Evolutionary conservation across 306 rosid species (phyloP).

Genomic region (Quercus ilex): DNA sequence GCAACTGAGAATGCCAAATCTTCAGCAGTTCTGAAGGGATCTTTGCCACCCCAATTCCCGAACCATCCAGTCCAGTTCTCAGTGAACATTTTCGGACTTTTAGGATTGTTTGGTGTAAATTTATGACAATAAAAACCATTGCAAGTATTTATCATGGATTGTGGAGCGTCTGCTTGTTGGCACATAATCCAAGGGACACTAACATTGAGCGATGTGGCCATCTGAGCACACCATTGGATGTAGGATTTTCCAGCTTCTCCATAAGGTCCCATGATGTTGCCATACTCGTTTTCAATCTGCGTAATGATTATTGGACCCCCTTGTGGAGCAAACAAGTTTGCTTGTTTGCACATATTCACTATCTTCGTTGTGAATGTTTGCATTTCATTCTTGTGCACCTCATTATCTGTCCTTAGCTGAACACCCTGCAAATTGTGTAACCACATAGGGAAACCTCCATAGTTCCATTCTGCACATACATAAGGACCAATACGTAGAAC

Average conservation of each 20-base stretch:
- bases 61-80: conserved; percentile 32
- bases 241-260: conserved; percentile 15
- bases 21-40: conserved; percentile 24
- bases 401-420: conserved; percentile 13
- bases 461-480: conserved; percentile 33
- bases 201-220: conserved; percentile 9
- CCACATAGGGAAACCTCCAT: conserved; percentile 40
- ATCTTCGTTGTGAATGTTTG: conserved; percentile 22
- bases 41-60: conserved; percentile 15
- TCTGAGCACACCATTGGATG: conserved; percentile 20
- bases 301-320: conserved; percentile 31
- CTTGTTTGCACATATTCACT: conserved; percentile 23
- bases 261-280: conserved; percentile 9
- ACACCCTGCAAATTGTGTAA: conserved; percentile 23
- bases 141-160: conserved; percentile 30
- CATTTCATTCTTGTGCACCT: conserved; percentile 23
- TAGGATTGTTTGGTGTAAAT: background rate
- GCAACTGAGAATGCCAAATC: conserved; percentile 27
- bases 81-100: conserved; percentile 25
- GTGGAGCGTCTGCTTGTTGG: conserved; percentile 25
- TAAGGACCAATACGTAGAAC: conserved; percentile 29
- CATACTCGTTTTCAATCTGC: conserved; percentile 36
- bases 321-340: conserved; percentile 21
- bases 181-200: conserved; percentile 39
- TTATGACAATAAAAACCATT: conserved; percentile 30